Evolutionary conservation across 768 basidiomycete species (phyloP).

Genomic region (Boletus subcaerulescens): DNA sequence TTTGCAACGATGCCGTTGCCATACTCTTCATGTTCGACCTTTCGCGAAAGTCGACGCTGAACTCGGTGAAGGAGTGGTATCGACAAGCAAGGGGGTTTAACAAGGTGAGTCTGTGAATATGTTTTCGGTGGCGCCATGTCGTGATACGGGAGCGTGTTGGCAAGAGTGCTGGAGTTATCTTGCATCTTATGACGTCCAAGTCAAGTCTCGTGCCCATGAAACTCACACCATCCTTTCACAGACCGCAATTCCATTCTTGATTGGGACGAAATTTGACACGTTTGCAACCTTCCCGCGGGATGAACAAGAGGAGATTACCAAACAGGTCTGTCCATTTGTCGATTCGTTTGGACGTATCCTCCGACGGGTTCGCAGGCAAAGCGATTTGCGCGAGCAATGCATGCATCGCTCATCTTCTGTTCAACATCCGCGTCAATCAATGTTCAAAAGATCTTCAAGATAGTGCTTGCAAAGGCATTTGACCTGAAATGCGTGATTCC

Average conservation of each 20-base stretch:
- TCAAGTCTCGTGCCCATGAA: conserved; percentile 4
- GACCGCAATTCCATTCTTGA: conserved; percentile 98
- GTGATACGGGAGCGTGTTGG: not conserved
- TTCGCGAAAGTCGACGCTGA: conserved; percentile 93
- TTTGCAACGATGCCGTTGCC: conserved; percentile 99
- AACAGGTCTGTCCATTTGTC: conserved; percentile 61
- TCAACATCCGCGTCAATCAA: conserved; percentile 99
- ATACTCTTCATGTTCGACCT: conserved; percentile 99
- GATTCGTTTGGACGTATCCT: conserved; percentile 2
- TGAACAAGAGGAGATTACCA: conserved; percentile 99
- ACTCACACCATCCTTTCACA: conserved; percentile 33
- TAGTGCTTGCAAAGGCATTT: conserved; percentile 94
- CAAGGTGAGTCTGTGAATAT: conserved; percentile 58
- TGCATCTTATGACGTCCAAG: conserved; percentile 3
- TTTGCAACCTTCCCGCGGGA: conserved; percentile 95
- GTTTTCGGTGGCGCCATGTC: not conserved
- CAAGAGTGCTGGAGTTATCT: not conserved
- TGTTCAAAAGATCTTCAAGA: conserved; percentile 99
- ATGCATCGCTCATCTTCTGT: conserved; percentile 99
- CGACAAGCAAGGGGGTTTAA: conserved; percentile 98
- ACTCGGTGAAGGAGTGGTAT: conserved; percentile 99
- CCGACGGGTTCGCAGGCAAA: conserved; percentile 63
- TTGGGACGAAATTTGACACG: conserved; percentile 98
- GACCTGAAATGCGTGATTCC: conserved; percentile 99
- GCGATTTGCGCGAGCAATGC: conserved; percentile 98